Evolutionary conservation across 2,329 filamentous ascomycete species (phyloP), one percentile per base, ranked within the genome.

Genomic region (Cercospora canescens): DNA sequence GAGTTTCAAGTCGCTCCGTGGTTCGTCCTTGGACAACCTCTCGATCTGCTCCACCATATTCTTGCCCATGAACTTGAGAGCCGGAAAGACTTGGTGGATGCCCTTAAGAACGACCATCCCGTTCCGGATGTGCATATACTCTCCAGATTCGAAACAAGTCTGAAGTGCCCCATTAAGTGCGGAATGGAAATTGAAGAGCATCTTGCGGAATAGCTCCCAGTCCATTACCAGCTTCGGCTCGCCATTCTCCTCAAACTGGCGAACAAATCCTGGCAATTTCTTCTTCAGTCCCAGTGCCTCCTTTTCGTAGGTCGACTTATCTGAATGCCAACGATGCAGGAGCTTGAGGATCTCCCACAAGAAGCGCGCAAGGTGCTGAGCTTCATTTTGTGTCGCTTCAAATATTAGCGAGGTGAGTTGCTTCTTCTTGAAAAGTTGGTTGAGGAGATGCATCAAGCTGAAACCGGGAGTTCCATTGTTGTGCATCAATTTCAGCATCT

Each of bases 71-170:
- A 93, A 95, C 75, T 96, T 93, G 65, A 98, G 88, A 16, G 89
- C 90, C 4, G 95, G 96, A 84, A 97, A 99, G 73, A 89, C 86
- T 59, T 93, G 88, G 26, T 92, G 86, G 56, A 97, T 85, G 11
- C 88, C 86, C 76, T 95, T 96, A 66, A 99, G 84, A 4, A 98
- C 85, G 65, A 91, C 95, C 71, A 98, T 96, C 52, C 93, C 93
- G 76, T 99, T 99, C 63, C 94, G 89, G 76, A 98, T 96, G 78
- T 97, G 94, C 91, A 97, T 97, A 87, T 95, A 99, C 79, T 98
- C 94, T 34, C 87, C 89, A 30, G 90, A 90, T 18, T 88, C 88
- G 55, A 99, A 84, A 76, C 94, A 97, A 39, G 86, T 86, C 76
- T 93, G 94, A 62, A 99, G 82, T 2, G 94, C 92, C 58, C 83